phyloP scores from a whole-genome alignment of 78 protist species.

The Chrysochromulina parva region DNA sequence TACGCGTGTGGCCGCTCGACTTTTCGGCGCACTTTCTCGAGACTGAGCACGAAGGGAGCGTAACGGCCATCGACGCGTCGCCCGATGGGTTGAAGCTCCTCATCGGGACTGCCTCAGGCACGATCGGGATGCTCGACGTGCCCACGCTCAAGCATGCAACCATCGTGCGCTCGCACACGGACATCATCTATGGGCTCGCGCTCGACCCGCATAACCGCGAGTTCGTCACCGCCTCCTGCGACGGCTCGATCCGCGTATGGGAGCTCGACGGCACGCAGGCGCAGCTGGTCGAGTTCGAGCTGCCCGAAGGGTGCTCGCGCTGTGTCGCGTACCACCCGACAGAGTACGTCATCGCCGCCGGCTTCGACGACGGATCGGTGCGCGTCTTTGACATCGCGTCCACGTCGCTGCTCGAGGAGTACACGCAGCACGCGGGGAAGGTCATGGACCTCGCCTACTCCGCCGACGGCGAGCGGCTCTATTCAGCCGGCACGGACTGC shows the following conservation, averaged over 20 bases:
- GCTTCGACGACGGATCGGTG: conserved; percentile 6
- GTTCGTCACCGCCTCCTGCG: conserved; percentile 9
- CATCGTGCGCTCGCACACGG: neutral
- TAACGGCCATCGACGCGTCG: neutral
- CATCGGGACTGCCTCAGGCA: neutral
- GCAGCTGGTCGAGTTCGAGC: conserved; percentile 30
- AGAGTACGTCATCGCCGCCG: neutral
- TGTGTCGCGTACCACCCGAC: neutral
- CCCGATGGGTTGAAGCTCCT: conserved; percentile 16
- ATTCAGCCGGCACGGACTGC: neutral
- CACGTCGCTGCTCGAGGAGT: neutral
- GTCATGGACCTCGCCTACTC: neutral
- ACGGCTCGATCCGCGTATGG: conserved; percentile 6
- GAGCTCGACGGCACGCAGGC: neutral
- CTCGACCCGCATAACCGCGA: conserved; percentile 19
- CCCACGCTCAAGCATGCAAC: neutral
- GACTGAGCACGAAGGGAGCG: neutral
- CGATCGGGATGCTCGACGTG: neutral
- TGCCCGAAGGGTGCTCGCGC: neutral
- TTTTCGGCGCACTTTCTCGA: neutral
- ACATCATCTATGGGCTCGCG: neutral
- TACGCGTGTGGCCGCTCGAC: conserved; percentile 34
- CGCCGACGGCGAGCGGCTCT: neutral
- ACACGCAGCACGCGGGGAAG: neutral
- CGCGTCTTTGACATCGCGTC: conserved; percentile 21